Percentiles rank a stretch among this genome's conserved stretches.
Evolutionary conservation across 768 basidiomycete species (phyloP).

Genomic region (Termitomyces sp.): DNA sequence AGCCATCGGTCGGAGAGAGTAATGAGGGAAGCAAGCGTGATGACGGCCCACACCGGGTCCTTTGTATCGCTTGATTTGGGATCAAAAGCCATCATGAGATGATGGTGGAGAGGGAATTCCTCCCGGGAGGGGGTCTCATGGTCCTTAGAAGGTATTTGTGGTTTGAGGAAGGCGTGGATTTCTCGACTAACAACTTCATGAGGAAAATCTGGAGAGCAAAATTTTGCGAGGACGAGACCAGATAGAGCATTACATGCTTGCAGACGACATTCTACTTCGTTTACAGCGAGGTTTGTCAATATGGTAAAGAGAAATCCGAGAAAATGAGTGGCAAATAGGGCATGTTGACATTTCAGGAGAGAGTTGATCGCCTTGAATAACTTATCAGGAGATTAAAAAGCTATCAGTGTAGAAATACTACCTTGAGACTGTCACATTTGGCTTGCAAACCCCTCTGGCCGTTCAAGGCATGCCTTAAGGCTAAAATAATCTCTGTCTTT

Average conservation of each 20-base stretch:
- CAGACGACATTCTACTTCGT: constrained; percentile 29
- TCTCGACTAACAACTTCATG: constrained; percentile 20
- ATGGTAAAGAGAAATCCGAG: constrained; percentile 38
- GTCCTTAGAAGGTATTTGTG: constrained; percentile 12
- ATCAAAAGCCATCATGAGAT: constrained; percentile 24
- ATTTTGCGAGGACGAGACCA: constrained; percentile 43
- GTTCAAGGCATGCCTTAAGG: constrained; percentile 30
- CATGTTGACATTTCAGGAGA: constrained; percentile 34
- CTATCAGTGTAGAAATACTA: constrained; percentile 3
- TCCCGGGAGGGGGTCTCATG: background rate
- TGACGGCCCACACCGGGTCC: constrained; percentile 38
- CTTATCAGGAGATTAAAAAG: background rate
- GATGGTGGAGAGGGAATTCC: constrained; percentile 16
- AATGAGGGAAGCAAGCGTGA: constrained; percentile 39
- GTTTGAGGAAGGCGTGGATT: constrained; percentile 22
- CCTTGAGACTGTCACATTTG: constrained; percentile 28
- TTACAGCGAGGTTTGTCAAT: constrained; percentile 23
- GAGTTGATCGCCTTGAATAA: constrained; percentile 25
- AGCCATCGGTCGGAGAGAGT: constrained; percentile 38
- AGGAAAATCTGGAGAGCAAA: constrained; percentile 15
- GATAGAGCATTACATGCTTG: constrained; percentile 55
- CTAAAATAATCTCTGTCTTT: constrained; percentile 24
- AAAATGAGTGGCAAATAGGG: constrained; percentile 43
- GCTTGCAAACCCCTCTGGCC: constrained; percentile 25
- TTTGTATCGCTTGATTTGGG: constrained; percentile 16